Evolutionary conservation across 2,329 filamentous ascomycete genomes (phyloP).

Genomic region (Trichoderma polysporum): DNA sequence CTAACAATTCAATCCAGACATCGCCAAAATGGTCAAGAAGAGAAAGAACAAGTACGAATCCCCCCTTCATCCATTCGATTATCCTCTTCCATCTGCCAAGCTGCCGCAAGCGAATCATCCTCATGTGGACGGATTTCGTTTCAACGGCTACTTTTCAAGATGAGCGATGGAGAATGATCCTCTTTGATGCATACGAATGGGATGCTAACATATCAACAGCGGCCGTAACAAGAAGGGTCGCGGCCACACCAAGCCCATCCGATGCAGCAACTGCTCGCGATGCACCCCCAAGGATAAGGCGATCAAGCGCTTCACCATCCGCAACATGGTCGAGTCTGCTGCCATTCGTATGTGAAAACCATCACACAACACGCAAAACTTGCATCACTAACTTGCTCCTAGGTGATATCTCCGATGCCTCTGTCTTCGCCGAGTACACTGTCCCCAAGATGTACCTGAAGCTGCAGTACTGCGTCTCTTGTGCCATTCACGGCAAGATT

Average conservation of each 20-base stretch:
- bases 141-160: not conserved
- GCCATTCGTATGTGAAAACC: constrained; percentile 84
- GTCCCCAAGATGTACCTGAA: constrained; percentile 99
- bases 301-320: constrained; percentile 99
- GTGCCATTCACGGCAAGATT: constrained; percentile 99
- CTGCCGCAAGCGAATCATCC: constrained; percentile 30
- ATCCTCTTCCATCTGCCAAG: not conserved
- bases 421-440: constrained; percentile 98
- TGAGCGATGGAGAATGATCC: constrained; percentile 1
- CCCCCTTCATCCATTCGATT: not conserved
- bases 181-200: constrained; percentile 20
- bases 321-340: constrained; percentile 99
- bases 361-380: not conserved
- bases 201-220: constrained; percentile 49
- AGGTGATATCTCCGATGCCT: constrained; percentile 99
- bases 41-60: constrained; percentile 62
- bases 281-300: constrained; percentile 99
- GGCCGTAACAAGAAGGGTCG: constrained; percentile 99
- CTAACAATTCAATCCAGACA: constrained; percentile 46
- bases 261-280: constrained; percentile 70
- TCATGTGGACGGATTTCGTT: not conserved
- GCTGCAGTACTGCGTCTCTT: constrained; percentile 99
- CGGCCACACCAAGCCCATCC: constrained; percentile 99
- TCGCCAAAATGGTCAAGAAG: constrained; percentile 70
- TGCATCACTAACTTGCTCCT: constrained; percentile 3